Conservation (phyloP, 2,329 filamentous ascomycete species). For the Calonectria pseudoreteaudii region DNA sequence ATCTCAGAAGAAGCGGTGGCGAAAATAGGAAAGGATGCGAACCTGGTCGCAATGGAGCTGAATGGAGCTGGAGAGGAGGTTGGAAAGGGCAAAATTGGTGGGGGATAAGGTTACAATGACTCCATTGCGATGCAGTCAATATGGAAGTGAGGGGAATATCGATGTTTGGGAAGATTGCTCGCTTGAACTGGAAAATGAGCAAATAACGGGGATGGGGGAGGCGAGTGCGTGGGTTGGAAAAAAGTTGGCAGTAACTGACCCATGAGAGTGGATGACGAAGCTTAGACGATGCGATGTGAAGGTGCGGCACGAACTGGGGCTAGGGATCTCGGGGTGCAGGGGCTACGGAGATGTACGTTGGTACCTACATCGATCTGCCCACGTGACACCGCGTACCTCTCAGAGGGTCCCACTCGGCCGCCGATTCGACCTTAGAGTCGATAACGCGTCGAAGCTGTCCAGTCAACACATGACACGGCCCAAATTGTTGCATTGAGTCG, state of each 20-base stretch:
- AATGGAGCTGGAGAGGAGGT: neutral
- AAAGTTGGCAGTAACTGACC: conserved; percentile 23
- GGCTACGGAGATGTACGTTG: neutral
- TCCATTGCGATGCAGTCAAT: neutral
- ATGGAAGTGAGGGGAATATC: neutral
- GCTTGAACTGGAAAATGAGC: conserved; percentile 1
- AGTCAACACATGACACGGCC: neutral
- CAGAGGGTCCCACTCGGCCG: neutral
- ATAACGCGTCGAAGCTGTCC: conserved; percentile 5
- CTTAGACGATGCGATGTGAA: neutral
- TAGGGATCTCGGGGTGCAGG: neutral
- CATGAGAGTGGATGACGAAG: conserved; percentile 8
- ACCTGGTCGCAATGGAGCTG: neutral
- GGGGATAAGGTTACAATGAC: conserved; percentile 2
- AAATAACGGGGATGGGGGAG: neutral
- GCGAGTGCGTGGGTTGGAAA: neutral
- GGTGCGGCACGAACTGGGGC: conserved; percentile 1
- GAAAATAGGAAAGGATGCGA: neutral
- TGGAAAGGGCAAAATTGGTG: neutral
- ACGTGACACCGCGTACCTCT: conserved; percentile 22
- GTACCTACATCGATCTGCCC: neutral
- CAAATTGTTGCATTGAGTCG: neutral
- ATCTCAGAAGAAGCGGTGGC: conserved; percentile 5
- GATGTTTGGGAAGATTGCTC: neutral
- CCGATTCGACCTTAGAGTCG: neutral